phyloP scores from a whole-genome alignment of 768 basidiomycete species.

The Lactarius akahatsu region DNA sequence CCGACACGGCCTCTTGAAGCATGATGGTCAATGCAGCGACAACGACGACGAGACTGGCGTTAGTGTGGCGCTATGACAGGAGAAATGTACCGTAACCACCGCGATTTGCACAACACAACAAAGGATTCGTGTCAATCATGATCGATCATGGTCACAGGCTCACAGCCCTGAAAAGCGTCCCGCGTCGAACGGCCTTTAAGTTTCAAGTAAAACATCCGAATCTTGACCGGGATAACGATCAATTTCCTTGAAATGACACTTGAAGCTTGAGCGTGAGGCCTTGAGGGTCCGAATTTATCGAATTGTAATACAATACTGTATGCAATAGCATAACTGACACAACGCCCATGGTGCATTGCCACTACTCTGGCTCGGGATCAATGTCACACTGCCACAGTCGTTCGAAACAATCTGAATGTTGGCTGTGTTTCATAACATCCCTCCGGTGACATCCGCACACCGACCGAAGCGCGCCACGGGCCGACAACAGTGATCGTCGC shows the following conservation, averaged over 20 bases:
- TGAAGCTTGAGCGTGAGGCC: too few relatives aligned
- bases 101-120: neutral
- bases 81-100: neutral
- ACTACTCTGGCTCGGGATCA: neutral
- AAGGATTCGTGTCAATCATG: neutral
- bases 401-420: too few relatives aligned
- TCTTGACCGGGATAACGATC: too few relatives aligned
- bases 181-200: neutral
- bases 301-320: too few relatives aligned
- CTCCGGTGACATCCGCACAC: neutral
- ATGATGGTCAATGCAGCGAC: neutral
- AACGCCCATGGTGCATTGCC: neutral
- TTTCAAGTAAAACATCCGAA: neutral
- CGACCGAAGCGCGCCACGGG: neutral
- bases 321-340: neutral
- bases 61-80: neutral
- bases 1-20: neutral
- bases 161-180: neutral
- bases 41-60: neutral
- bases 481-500: neutral
- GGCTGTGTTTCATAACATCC: neutral
- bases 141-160: too few relatives aligned
- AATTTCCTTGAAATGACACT: neutral
- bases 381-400: neutral
- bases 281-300: too few relatives aligned